Conservation (phyloP, 768 basidiomycete species). For the Tulasnella sp. region DNA sequence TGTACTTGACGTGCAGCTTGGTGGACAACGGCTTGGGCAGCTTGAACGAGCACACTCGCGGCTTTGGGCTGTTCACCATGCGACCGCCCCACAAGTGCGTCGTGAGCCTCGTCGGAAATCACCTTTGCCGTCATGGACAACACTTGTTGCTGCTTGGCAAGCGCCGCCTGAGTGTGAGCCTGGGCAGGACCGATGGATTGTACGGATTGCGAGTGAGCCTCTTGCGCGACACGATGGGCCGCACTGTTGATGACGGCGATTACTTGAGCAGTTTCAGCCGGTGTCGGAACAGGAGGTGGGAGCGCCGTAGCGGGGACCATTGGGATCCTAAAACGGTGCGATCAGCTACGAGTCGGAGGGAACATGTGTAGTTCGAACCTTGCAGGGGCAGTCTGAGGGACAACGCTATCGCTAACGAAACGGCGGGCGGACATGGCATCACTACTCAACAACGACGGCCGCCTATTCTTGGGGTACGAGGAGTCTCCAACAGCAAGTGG, state of each 20-base stretch:
- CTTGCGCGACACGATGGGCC: slow-evolving; percentile 64
- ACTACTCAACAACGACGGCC: slow-evolving; percentile 31
- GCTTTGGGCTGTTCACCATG: slow-evolving; percentile 29
- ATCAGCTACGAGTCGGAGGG: neutral
- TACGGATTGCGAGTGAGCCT: slow-evolving; percentile 45
- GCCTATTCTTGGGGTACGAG: slow-evolving; percentile 22
- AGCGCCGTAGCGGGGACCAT: slow-evolving; percentile 29
- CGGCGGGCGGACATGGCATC: slow-evolving; percentile 30
- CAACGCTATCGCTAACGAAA: slow-evolving; percentile 31
- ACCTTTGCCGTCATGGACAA: slow-evolving; percentile 60
- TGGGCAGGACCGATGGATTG: neutral
- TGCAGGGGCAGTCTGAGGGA: slow-evolving; percentile 24
- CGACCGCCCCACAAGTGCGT: slow-evolving; percentile 35
- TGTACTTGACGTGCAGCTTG: slow-evolving; percentile 56
- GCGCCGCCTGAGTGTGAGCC: slow-evolving; percentile 39
- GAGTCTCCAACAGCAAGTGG: slow-evolving; percentile 42
- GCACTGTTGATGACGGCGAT: slow-evolving; percentile 66
- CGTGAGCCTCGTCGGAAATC: slow-evolving; percentile 50
- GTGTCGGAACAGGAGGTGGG: slow-evolving; percentile 19
- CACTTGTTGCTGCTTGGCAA: slow-evolving; percentile 73
- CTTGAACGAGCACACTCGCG: slow-evolving; percentile 44
- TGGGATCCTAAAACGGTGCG: slow-evolving; percentile 2
- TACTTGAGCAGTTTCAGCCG: slow-evolving; percentile 47
- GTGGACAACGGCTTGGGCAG: slow-evolving; percentile 70
- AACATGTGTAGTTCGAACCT: slow-evolving; percentile 1